Percentiles rank a stretch among this genome's conserved stretches.
phyloP scores from a whole-genome alignment of 129 eudicot genomes.

The Ambrosia artemisiifolia region DNA sequence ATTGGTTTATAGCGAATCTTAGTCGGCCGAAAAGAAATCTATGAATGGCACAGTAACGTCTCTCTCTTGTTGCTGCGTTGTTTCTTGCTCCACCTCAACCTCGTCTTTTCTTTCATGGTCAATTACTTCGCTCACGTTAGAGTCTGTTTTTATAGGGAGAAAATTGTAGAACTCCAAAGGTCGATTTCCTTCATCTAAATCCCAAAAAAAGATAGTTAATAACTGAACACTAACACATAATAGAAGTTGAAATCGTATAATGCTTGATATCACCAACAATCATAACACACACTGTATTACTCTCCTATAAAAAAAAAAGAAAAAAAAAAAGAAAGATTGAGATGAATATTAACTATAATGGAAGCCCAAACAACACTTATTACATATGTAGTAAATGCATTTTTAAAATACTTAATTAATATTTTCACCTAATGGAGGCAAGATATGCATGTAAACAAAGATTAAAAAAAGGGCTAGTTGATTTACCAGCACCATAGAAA shows the following conservation, averaged over 20 bases:
- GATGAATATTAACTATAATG: too few species aligned
- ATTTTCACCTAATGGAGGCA: too few species aligned
- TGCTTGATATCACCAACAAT: too few species aligned
- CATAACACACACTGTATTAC: too few species aligned
- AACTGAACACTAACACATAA: background rate
- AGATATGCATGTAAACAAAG: too few species aligned
- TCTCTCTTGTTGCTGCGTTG: constrained; percentile 11
- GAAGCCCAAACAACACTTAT: too few species aligned
- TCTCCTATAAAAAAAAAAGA: too few species aligned
- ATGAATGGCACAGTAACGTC: constrained; percentile 39
- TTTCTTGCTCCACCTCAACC: constrained; percentile 47
- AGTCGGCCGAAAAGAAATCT: constrained; percentile 51
- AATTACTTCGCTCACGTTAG: constrained; percentile 60
- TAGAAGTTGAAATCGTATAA: background rate
- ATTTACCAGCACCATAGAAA: too few species aligned
- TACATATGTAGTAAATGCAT: too few species aligned
- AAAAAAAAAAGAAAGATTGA: too few species aligned
- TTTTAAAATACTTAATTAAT: too few species aligned
- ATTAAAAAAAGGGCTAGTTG: too few species aligned
- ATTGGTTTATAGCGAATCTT: background rate
- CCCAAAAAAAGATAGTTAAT: background rate
- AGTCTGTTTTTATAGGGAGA: constrained; percentile 66
- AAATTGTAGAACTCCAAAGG: constrained; percentile 64
- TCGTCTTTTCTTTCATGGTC: constrained; percentile 40
- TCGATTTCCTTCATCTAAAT: constrained; percentile 32